phyloP scores from a whole-genome alignment of 2,329 filamentous ascomycete genomes.

The Xylariales sp. region DNA sequence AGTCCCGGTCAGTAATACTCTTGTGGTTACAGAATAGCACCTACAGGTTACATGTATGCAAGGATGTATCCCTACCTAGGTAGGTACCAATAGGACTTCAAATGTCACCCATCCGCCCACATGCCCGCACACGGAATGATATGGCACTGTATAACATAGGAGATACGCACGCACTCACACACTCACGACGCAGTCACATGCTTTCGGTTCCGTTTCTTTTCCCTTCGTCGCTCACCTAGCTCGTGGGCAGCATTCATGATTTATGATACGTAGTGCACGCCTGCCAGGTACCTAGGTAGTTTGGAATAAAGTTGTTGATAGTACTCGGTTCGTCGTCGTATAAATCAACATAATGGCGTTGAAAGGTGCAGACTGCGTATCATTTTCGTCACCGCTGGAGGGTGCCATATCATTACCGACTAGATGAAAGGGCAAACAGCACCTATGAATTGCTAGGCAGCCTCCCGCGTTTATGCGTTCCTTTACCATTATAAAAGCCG shows the following conservation, averaged over 20 bases:
- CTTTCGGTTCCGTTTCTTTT: not conserved
- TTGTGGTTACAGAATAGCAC: too few species aligned
- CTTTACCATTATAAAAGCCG: slow-evolving; percentile 18
- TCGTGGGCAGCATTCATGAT: too few species aligned
- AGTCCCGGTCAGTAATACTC: too few species aligned
- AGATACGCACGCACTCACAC: not conserved
- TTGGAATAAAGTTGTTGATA: too few species aligned
- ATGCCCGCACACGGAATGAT: not conserved
- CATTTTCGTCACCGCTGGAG: not conserved
- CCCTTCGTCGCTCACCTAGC: not conserved
- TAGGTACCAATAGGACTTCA: not conserved
- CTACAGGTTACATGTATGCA: too few species aligned
- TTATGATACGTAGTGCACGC: too few species aligned
- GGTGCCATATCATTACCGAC: slow-evolving; percentile 31
- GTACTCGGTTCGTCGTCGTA: not conserved
- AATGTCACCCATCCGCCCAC: not conserved
- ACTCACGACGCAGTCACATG: not conserved
- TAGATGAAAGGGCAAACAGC: slow-evolving; percentile 15
- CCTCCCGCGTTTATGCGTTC: slow-evolving; percentile 19
- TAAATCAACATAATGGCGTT: not conserved
- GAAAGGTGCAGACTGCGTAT: not conserved
- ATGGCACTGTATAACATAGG: not conserved
- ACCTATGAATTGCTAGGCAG: slow-evolving; percentile 13
- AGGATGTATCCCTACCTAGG: too few species aligned
- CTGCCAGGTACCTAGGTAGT: too few species aligned